These are phyloP conservation scores for Penicillium griseofulvum DNA, from an alignment of 2,329 filamentous ascomycete genomes.

Conservation along the genomic window DNA sequence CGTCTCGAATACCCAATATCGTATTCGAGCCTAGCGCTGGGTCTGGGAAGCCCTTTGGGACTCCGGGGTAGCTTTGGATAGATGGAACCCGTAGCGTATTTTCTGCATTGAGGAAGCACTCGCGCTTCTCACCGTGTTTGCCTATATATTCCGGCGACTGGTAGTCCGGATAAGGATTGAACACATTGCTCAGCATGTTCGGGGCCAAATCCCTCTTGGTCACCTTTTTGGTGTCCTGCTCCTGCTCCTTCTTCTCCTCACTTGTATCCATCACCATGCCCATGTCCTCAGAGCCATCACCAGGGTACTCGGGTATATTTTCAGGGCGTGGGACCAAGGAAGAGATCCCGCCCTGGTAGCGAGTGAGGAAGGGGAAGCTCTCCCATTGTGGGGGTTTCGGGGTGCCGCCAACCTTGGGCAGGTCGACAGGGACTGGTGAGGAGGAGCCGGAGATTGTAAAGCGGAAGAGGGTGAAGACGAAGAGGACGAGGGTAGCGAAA, in stretches of 20 bases:
- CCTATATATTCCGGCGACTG: slow-evolving; percentile 55
- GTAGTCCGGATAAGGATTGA: slow-evolving; percentile 68
- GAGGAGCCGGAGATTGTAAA: slow-evolving; percentile 58
- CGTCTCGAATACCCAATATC: slow-evolving; percentile 71
- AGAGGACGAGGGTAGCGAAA: slow-evolving; percentile 66
- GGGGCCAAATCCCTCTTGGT: slow-evolving; percentile 29
- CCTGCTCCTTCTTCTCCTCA: slow-evolving; percentile 22
- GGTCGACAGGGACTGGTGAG: slow-evolving; percentile 31
- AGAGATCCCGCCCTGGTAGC: slow-evolving; percentile 86
- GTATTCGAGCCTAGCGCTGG: slow-evolving; percentile 85
- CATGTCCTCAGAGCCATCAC: slow-evolving; percentile 57
- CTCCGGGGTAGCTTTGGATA: slow-evolving; percentile 71
- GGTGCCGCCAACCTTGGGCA: slow-evolving; percentile 57
- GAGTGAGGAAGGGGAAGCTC: slow-evolving; percentile 75
- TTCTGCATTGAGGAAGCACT: slow-evolving; percentile 75
- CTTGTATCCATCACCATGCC: slow-evolving; percentile 39
- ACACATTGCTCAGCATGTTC: slow-evolving; percentile 52
- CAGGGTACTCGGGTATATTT: slow-evolving; percentile 79
- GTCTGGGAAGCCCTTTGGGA: slow-evolving; percentile 80
- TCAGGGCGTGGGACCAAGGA: slow-evolving; percentile 64
- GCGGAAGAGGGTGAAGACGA: slow-evolving; percentile 72
- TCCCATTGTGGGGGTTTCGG: slow-evolving; percentile 72
- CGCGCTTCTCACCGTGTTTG: slow-evolving; percentile 60
- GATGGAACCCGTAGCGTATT: slow-evolving; percentile 64
- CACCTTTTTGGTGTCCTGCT: slow-evolving; percentile 16